Evolutionary conservation across 805 yeast genomes (phyloP), one percentile per base, ranked within the genome.

Genomic region (Pichia eremophila): DNA sequence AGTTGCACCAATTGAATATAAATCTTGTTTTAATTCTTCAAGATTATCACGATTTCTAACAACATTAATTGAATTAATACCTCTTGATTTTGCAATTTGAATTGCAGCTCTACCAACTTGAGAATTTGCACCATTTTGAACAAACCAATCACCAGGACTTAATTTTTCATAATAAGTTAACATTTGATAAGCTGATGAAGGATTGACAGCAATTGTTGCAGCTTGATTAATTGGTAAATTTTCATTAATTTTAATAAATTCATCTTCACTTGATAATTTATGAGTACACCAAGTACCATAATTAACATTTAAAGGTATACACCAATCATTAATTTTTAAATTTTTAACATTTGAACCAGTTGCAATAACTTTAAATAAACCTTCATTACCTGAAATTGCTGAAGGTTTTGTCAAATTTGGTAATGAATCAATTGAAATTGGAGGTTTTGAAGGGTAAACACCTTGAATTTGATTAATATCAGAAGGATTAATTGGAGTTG

Each of bases 101-200:
- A 88, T 75, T 8, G 95, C 98, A 56, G 85, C 81, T 56, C 88
- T 80, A 7, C 96, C 96, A 11, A 93, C 99, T 29, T 93, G 95
- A 8, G 96, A 87, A 55, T 88, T 93, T 35, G 96, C 98, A 32
- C 96, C 99, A 59, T 91, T 93, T 68, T 93, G 98, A 52, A 93
- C 81, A 53, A 93, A 78, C 95, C 96, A 93, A 63, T 90, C 90
- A 18, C 87, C 87, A 2, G 79, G 75, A 49, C 70, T 64, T 58
- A 84, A 66, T 47, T 77, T 71, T 45, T 68, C 77, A 63, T 78
- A 85, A 64, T 83, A 76, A 17, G 83, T 79, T 52, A 91, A 81
- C 85, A 93, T 77, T 65, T 87, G 85, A 58, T 80, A 87, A 0
- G 98, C 99, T 10, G 96, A 87, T 44, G 85, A 75, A 4, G 99